Conservation (phyloP, 2,329 filamentous ascomycete genomes). For the Zasmidium cellare region DNA sequence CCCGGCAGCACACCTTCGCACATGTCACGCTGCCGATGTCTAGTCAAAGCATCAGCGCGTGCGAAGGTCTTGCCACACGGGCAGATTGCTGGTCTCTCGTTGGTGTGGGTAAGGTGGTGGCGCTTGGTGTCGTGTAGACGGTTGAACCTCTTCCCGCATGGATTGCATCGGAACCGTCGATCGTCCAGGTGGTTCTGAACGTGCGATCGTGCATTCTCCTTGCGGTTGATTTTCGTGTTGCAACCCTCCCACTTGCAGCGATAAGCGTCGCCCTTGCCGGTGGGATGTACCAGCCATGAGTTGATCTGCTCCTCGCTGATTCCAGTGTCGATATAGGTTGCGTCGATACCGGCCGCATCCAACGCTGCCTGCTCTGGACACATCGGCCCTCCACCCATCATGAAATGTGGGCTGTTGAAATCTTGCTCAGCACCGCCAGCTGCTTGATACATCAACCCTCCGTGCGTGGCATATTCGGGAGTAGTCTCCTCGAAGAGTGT, state of each 20-base stretch:
- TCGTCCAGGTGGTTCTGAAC: constrained; percentile 98
- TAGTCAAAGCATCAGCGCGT: constrained; percentile 88
- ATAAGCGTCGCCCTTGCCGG: constrained; percentile 45
- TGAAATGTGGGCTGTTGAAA: constrained; percentile 33
- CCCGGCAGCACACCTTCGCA: constrained; percentile 94
- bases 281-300: constrained; percentile 50
- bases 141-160: constrained; percentile 93
- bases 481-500: constrained; percentile 37
- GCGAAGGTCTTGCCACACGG: constrained; percentile 94
- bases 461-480: constrained; percentile 21
- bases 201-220: constrained; percentile 98
- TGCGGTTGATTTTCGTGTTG: constrained; percentile 87
- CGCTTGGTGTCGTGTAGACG: constrained; percentile 96
- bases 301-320: constrained; percentile 76
- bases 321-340: constrained; percentile 74
- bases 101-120: constrained; percentile 95
- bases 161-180: constrained; percentile 89
- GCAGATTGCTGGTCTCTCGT: constrained; percentile 92
- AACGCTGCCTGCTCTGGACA: constrained; percentile 44
- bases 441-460: constrained; percentile 28
- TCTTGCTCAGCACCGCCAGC: constrained; percentile 30
- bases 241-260: constrained; percentile 65
- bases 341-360: constrained; percentile 47
- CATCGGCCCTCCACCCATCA: constrained; percentile 30
- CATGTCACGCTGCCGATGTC: constrained; percentile 93